phyloP scores from a whole-genome alignment of 139 green algal genomes.

The Micractinium sp. region DNA sequence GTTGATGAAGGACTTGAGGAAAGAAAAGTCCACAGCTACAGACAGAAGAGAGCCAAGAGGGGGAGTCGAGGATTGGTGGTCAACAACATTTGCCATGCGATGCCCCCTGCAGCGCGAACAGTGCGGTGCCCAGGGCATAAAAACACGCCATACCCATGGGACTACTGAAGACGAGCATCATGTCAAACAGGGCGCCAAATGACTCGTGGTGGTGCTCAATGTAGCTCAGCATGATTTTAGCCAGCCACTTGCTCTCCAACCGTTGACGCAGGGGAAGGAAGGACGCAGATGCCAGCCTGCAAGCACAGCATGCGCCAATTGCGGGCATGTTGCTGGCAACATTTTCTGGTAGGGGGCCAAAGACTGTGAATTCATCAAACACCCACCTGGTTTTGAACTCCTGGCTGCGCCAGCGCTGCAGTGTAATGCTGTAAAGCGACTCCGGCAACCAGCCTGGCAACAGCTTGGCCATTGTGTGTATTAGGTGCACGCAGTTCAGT shows the following conservation, averaged over 20 bases:
- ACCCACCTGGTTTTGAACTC: conserved; percentile 43
- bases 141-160: conserved; percentile 15
- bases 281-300: conserved; percentile 54
- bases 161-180: conserved; percentile 77
- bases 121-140: no score
- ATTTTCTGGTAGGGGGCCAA: neutral
- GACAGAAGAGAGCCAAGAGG: neutral
- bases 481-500: conserved; percentile 82
- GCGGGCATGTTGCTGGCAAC: neutral
- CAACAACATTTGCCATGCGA: no score
- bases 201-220: conserved; percentile 64
- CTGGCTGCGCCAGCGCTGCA: conserved; percentile 64
- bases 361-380: neutral
- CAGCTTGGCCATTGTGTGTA: conserved; percentile 81
- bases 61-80: no score
- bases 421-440: conserved; percentile 57
- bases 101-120: neutral
- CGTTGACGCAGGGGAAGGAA: conserved; percentile 48
- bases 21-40: conserved; percentile 81
- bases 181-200: conserved; percentile 82
- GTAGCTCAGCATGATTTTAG: conserved; percentile 84
- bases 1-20: conserved; percentile 76
- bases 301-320: neutral
- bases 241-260: conserved; percentile 86
- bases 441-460: conserved; percentile 76